Conservation (phyloP, 2,329 filamentous ascomycete species). For the Scolecobasidium constrictum region DNA sequence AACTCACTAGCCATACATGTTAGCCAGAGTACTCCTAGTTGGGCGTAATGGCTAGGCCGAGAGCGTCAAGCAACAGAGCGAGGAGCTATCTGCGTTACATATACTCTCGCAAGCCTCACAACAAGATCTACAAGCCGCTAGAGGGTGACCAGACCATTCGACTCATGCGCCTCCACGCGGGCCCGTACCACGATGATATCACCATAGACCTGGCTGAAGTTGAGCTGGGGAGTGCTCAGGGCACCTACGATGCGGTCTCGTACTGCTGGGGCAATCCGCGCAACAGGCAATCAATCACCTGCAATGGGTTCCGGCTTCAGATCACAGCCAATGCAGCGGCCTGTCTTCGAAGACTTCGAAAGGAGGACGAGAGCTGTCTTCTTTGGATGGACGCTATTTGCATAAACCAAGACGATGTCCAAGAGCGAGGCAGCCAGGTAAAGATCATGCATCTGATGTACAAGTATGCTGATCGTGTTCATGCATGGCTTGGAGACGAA, state of each 20-base stretch:
- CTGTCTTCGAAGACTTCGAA: background rate
- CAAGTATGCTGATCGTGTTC: constrained; percentile 2
- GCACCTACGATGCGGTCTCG: background rate
- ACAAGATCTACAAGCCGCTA: no score
- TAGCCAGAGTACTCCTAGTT: no score
- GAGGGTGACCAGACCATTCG: no score
- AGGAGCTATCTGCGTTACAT: no score
- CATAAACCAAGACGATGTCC: constrained; percentile 9
- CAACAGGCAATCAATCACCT: background rate
- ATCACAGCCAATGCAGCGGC: background rate
- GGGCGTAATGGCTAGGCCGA: no score
- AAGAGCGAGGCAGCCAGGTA: constrained; percentile 10
- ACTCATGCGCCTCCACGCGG: background rate
- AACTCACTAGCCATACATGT: no score
- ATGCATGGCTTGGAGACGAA: constrained; percentile 10
- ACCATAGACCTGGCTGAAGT: background rate
- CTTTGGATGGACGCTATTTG: constrained; percentile 11
- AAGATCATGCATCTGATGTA: constrained; percentile 9
- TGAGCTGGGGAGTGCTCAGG: background rate
- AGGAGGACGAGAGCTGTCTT: background rate
- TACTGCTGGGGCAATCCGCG: background rate
- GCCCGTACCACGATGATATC: background rate
- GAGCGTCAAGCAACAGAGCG: no score
- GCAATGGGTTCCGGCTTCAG: background rate
- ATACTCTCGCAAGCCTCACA: no score